Conservation (phyloP, 257 asterid species). For the Solanum ossicruentum region DNA sequence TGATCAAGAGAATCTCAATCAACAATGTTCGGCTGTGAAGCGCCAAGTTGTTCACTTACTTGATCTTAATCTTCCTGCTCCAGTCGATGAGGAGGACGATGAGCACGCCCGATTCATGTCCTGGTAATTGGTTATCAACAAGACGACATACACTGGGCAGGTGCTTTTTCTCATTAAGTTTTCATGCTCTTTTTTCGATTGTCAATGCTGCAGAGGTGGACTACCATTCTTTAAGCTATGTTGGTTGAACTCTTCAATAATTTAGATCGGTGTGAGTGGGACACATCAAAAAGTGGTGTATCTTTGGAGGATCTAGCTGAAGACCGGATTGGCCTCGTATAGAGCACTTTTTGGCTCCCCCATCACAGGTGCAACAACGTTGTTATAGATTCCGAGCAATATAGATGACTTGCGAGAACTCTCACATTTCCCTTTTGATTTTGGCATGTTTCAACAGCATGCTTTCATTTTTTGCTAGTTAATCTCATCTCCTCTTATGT, state of each 20-base stretch:
- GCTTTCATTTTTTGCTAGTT: not conserved
- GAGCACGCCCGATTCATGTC: slow-evolving; percentile 17
- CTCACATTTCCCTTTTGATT: slow-evolving; percentile 1
- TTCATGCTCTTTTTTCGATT: not conserved
- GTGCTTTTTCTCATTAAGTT: not conserved
- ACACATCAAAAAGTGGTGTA: not conserved
- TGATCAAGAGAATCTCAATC: slow-evolving; percentile 19
- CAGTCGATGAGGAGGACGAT: slow-evolving; percentile 46
- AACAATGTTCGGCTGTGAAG: slow-evolving; percentile 20
- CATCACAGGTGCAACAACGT: not conserved
- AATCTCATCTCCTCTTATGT: not conserved
- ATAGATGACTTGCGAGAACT: not conserved
- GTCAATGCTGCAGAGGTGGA: not conserved
- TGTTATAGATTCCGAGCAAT: not conserved
- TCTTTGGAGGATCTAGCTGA: not conserved
- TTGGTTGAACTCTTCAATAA: not conserved
- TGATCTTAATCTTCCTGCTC: slow-evolving; percentile 91
- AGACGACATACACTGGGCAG: not conserved
- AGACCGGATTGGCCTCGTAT: not conserved
- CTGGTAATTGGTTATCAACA: slow-evolving; percentile 14
- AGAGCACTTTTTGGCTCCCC: not conserved
- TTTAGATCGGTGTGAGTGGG: not conserved
- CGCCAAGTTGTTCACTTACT: slow-evolving; percentile 38
- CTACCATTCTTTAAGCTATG: not conserved
- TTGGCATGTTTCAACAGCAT: slow-evolving; percentile 2